A percentile compares a stretch with the other conserved stretches of the same genome.
Evolutionary conservation across 2,329 filamentous ascomycete species (phyloP).

Genomic region (Juglanconis juglandina): DNA sequence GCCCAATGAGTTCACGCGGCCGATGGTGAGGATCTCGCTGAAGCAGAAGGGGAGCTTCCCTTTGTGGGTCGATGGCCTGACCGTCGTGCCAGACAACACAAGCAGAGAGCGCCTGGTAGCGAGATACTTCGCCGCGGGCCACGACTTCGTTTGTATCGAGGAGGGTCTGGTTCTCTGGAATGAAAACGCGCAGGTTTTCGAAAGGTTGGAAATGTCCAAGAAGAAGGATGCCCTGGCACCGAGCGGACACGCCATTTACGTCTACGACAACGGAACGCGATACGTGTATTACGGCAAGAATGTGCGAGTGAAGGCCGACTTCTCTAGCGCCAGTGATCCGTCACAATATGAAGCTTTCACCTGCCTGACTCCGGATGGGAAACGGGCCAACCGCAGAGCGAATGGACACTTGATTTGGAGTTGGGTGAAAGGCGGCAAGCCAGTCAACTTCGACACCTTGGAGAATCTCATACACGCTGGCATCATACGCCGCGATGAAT

Average conservation of each 20-base stretch:
- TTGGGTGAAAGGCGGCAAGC: slow-evolving; percentile 15
- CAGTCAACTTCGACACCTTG: slow-evolving; percentile 13
- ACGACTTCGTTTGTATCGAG: slow-evolving; percentile 1
- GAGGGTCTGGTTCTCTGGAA: slow-evolving; percentile 15
- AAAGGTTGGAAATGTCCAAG: slow-evolving; percentile 6
- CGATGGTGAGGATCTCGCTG: slow-evolving; percentile 11
- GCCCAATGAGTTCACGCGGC: slow-evolving; percentile 4
- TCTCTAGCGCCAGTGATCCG: slow-evolving; percentile 5
- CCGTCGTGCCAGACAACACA: slow-evolving; percentile 1
- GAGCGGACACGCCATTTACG: slow-evolving; percentile 10
- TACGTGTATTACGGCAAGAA: slow-evolving; percentile 16
- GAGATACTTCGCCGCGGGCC: slow-evolving; percentile 10
- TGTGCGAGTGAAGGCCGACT: slow-evolving; percentile 15
- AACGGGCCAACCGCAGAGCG: slow-evolving; percentile 1
- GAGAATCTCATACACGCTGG: slow-evolving; percentile 5
- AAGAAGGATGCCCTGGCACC: neutral
- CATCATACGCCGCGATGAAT: slow-evolving; percentile 8
- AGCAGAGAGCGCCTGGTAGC: slow-evolving; percentile 8
- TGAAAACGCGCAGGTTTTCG: slow-evolving; percentile 3
- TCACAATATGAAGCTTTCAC: slow-evolving; percentile 19
- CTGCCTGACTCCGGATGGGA: slow-evolving; percentile 7
- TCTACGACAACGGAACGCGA: slow-evolving; percentile 4
- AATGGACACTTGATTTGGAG: slow-evolving; percentile 10
- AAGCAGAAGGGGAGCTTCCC: slow-evolving; percentile 6
- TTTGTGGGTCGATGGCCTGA: slow-evolving; percentile 16